Evolutionary conservation across 306 rosid species (phyloP), one percentile per base, ranked within the genome.

Genomic region (Hippophae rhamnoides): DNA sequence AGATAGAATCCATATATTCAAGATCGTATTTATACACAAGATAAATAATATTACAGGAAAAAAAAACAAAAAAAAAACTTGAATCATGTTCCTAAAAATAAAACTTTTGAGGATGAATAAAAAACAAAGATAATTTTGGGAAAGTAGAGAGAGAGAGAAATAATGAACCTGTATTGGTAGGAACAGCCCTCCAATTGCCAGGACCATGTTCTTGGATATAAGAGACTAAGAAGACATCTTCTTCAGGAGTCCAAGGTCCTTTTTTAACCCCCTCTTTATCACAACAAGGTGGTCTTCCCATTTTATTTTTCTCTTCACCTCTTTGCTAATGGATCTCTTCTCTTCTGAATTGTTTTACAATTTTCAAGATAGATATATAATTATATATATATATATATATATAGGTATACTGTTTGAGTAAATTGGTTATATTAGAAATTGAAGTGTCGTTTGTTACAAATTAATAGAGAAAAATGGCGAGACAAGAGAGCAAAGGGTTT

Each of bases 211-310:
- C 79, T 63, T 92, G 99, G n/a, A 92, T 80, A 45, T 83, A 83
- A 51, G 99, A 83, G 55, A 92, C 99, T 52, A 92, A 72, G 10
- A 80, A 57, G 71, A 92, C 85, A 3, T 92, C 99, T 75, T 92
- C 99, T 65, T 88, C 99, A 51, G 99, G 99, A 76, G 95, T 88
- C 99, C 99, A 92, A 27, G 99, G 99, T 47, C 99, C 99, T 78
- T 92, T 92, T 79, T 92, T 92, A 14, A 92, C 90, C 27, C 93
- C 96, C 55, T 80, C 88, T 84, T 90, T 92, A 61, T 92, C 99
- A 77, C 99, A 92, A 72, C 99, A 87, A 25, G 99, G 99, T 48
- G 95, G 96, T 41, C 99, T 79, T 27, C 92, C 96, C 99, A 92
- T 90, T 9, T 56, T 54, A 2, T 31, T 31, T 71, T 44, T 10